Base-by-base conservation (phyloP, 1,284 basidiomycete species). In the Somion occarium region DNA sequence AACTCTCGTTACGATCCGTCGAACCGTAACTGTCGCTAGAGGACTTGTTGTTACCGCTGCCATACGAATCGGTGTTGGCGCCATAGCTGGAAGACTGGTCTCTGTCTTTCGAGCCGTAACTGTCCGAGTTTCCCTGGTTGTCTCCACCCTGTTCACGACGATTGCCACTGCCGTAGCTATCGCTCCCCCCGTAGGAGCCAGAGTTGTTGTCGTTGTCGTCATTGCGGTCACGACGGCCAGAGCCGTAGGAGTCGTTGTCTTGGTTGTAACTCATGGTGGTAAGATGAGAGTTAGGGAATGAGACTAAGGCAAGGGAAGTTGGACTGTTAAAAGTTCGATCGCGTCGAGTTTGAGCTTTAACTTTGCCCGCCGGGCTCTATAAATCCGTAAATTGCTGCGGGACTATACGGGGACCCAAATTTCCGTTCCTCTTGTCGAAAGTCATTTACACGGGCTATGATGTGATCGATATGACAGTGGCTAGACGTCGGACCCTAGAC, bases 41-140 rank as follows among this genome's bases (percentile, higher is more conserved):
- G 19, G 58, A 53, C 46, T 42, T 53, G 22, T 48, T 54, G 57
- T 19, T 58, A 34, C 30, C 7, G 22, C 53, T 60, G 34, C 53
- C 55, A 53, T 62, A 58, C 23, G 19, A 42, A 48, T 49, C 38
- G 15, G 51, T 45, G 48, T 38, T 44, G 22, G 51, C 46, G 12
- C 48, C 52, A 37, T 53, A 53, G 37, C 26, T 48, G 51, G 48
- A 34, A 9, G 34, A 37, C n/a, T n/a, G n/a, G n/a, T n/a, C n/a
- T n/a, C 19, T 19, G 22, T 25, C 26, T 49, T 37, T 38, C 30
- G 44, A n/a, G 38, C 38, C 18, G 41, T 49, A 24, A 30, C 37
- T 5, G 9, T 48, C 24, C 41, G 47, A 3, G 47, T 54, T 46
- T 23, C 25, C 49, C 23, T 53, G 38, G 25, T 37, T 22, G 38